Base-by-base conservation (phyloP, 805 yeast genomes). In the Saccharomycopsis sp. region DNA sequence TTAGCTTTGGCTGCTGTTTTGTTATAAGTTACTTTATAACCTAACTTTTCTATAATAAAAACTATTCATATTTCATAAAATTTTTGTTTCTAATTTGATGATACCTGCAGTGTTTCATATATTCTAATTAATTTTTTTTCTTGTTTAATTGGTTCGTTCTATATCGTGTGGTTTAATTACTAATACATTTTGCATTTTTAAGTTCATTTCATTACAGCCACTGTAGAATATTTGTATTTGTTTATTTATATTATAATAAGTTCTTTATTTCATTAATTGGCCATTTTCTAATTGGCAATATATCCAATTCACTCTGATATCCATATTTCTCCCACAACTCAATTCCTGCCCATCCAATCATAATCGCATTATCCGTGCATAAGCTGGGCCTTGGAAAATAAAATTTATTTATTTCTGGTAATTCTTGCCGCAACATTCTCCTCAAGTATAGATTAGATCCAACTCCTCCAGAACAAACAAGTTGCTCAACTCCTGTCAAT, bases 291-390 rank as follows among this genome's bases (percentile, higher is more conserved):
- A 77, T 66, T 1, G 95, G 94, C n/a, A 71, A 56, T 2, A 78
- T 74, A 8, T 63, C 70, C 34, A 84, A 54, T 4, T 70, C 72
- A 0, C 88, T 74, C 9, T 70, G 55, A 7, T 63, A 29, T 1
- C 52, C 53, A 4, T 73, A 71, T 14, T 59, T 53, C 58, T 88
- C 96, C 57, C 66, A 82, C 16, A 89, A 63, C 59, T 90, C 96
- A 6, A 90, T 85, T 0, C 97, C 98, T 0, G 97, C 95, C 79
- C 94, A 86, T 1, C 96, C 98, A 42, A 93, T 93, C 98, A 93
- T 93, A 2, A 87, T 76, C 0, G 97, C 95, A 60, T 93, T 93
- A 57, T 93, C 98, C 0, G 97, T 87, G 58, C 98, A 93, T 48
- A 88, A 65, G 1, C 70, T 62, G 2, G 79, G 66, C 17, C 75